A percentile compares a stretch with the other conserved stretches of the same genome.
Evolutionary conservation across 148 eudicot species (phyloP).

Genomic region (Arbutus unedo): DNA sequence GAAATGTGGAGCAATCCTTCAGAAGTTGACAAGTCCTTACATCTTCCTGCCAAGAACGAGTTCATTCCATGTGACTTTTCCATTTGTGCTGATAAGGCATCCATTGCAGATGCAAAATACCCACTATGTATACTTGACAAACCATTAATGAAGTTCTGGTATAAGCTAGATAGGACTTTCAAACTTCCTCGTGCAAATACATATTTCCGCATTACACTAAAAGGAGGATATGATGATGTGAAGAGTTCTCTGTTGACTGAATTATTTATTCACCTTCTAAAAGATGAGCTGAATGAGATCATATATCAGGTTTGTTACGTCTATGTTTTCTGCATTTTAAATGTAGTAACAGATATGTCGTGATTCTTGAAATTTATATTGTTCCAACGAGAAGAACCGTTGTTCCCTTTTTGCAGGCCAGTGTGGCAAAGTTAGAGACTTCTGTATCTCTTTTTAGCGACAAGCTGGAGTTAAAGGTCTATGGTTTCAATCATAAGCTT

Average conservation of each 20-base stretch:
- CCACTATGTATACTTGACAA: slow-evolving; percentile 87
- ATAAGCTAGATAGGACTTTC: slow-evolving; percentile 83
- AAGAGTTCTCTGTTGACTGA: slow-evolving; percentile 81
- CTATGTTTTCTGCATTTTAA: not conserved
- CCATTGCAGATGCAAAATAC: slow-evolving; percentile 33
- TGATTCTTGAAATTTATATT: not conserved
- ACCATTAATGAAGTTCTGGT: slow-evolving; percentile 79
- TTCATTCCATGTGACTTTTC: slow-evolving; percentile 81
- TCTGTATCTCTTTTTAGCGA: slow-evolving; percentile 79
- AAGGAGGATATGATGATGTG: slow-evolving; percentile 59
- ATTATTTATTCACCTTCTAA: slow-evolving; percentile 71
- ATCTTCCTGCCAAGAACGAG: slow-evolving; percentile 80
- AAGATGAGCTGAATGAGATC: slow-evolving; percentile 92
- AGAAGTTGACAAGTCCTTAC: slow-evolving; percentile 61
- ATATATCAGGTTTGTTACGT: slow-evolving; percentile 70
- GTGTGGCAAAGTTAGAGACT: slow-evolving; percentile 89
- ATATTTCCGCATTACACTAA: slow-evolving; percentile 79
- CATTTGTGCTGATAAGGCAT: slow-evolving; percentile 52
- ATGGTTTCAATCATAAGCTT: slow-evolving; percentile 93
- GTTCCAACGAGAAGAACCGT: not conserved
- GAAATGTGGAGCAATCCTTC: slow-evolving; percentile 79
- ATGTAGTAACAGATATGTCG: not conserved
- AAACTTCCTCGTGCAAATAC: slow-evolving; percentile 95
- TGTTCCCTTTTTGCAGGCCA: slow-evolving; percentile 59
- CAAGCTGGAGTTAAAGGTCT: slow-evolving; percentile 84